Percentiles rank a stretch among this genome's conserved stretches.
Evolutionary conservation across 2,329 filamentous ascomycete genomes (phyloP).

Genomic region (Nakataea oryzae): DNA sequence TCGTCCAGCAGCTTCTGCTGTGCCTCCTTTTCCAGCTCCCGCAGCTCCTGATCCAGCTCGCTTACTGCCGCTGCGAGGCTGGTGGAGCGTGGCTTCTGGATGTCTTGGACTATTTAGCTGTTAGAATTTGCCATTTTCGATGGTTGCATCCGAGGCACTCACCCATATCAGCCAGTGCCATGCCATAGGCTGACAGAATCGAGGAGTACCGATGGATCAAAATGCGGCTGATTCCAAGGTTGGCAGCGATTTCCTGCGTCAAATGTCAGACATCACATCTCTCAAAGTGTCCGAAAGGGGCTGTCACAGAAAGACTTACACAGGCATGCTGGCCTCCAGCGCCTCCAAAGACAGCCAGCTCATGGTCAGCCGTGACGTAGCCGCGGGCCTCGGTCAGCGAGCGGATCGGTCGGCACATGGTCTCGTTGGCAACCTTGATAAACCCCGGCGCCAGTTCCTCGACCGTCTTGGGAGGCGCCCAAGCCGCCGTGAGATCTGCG

Average conservation of each 20-base stretch:
- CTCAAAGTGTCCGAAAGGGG: no score
- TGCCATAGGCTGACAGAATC: constrained; percentile 82
- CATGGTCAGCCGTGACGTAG: constrained; percentile 80
- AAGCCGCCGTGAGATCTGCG: constrained; percentile 67
- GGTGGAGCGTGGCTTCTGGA: constrained; percentile 63
- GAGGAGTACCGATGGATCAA: constrained; percentile 82
- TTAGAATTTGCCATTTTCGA: no score
- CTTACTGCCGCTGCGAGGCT: no score
- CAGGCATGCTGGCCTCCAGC: constrained; percentile 78
- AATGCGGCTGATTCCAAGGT: constrained; percentile 75
- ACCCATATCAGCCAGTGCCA: constrained; percentile 67
- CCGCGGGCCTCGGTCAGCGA: constrained; percentile 88
- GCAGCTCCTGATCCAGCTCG: constrained; percentile 58
- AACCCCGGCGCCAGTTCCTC: constrained; percentile 89
- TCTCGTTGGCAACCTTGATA: constrained; percentile 80
- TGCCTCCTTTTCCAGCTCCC: constrained; percentile 66
- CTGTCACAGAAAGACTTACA: no score
- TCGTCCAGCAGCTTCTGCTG: constrained; percentile 58
- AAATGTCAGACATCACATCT: constrained; percentile 32
- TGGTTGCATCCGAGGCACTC: no score
- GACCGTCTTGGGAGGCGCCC: constrained; percentile 58
- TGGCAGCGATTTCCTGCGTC: constrained; percentile 60
- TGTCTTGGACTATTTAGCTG: constrained; percentile 65
- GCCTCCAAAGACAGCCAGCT: constrained; percentile 86
- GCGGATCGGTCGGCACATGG: constrained; percentile 83